Evolutionary conservation across 2,329 filamentous ascomycete genomes (phyloP).

Genomic region (Dothistroma pini): DNA sequence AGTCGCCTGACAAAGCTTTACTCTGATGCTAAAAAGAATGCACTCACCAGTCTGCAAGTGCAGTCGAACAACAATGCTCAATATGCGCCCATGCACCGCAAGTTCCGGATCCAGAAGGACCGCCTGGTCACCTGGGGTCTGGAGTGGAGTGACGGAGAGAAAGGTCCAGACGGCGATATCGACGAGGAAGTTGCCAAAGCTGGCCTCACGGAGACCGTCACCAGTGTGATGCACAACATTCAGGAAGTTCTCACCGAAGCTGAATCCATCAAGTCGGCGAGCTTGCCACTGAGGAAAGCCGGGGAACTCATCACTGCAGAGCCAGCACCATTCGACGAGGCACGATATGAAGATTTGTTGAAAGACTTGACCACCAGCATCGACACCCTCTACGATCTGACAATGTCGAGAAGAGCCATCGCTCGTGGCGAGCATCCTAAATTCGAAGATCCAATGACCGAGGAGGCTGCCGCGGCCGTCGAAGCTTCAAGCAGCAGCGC

Average conservation of each 20-base stretch:
- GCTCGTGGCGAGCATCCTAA: constrained; percentile 36
- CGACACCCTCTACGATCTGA: constrained; percentile 75
- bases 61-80: constrained; percentile 59
- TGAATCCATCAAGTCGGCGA: constrained; percentile 60
- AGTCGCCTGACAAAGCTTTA: constrained; percentile 64
- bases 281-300: constrained; percentile 24
- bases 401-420: constrained; percentile 57
- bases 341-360: constrained; percentile 70
- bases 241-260: constrained; percentile 75
- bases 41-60: constrained; percentile 57
- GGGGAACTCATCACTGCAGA: constrained; percentile 33
- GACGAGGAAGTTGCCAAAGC: constrained; percentile 65
- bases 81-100: constrained; percentile 67
- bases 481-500: constrained; percentile 10
- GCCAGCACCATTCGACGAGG: constrained; percentile 59
- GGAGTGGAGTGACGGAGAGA: constrained; percentile 71
- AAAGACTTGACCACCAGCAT: constrained; percentile 72
- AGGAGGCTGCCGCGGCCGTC: constrained; percentile 4
- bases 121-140: constrained; percentile 74
- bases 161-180: constrained; percentile 63
- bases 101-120: constrained; percentile 76
- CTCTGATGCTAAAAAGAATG: constrained; percentile 73
- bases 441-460: constrained; percentile 22
- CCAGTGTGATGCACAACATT: constrained; percentile 74
- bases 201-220: constrained; percentile 71